Evolutionary conservation across 345 rosid species (phyloP), one percentile per base, ranked within the genome.

Genomic region (Gossypium mustelinum): DNA sequence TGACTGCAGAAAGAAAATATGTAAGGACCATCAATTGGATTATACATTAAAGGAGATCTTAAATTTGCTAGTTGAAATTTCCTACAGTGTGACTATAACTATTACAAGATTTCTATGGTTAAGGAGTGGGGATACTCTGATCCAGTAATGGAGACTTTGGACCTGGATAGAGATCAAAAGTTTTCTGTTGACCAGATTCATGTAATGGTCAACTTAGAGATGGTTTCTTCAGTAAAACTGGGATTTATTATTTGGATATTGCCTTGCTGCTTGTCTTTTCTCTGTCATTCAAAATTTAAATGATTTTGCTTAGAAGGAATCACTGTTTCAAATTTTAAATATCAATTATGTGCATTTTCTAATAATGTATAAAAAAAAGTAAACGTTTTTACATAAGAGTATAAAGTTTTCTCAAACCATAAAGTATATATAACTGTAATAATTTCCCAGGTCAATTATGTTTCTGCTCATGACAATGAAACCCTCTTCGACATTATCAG

Each of bases 381-480:
- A 45, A 20, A 1, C 2, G 0, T 45, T 65, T 14, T 34, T 2
- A 29, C 14, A 2, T 47, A 1, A 67, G 12, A 67, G 55, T 47
- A 22, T 47, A 11, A 13, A 13, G 39, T 67, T 24, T 67, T 24
- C 4, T 13, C 51, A 45, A 68, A 24, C 22, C 2, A 13, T 24
- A 68, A 47, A 48, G 48, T 56, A 12, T 55, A 4, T 59, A 11
- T 69, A 25, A 4, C 41, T 4, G 17, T 20, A 6, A 34, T 79
- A 54, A 4, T 39, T 60, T 75, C 65, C 64, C 87, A 94, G 97
- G 83, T 94, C 27, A 94, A 89, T 76, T 94, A 92, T 84, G 95
- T 89, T 75, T 94, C 98, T 76, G 98, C 98, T 76, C 98, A 94
- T 86, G 98, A 94, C 88, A 94, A 94, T 76, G 98, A 94, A 86